A percentile compares a stretch with the other conserved stretches of the same genome.
These are phyloP conservation scores for Moesziomyces globuligerus DNA, from an alignment of 1,284 basidiomycete species.

Conservation along the genomic window DNA sequence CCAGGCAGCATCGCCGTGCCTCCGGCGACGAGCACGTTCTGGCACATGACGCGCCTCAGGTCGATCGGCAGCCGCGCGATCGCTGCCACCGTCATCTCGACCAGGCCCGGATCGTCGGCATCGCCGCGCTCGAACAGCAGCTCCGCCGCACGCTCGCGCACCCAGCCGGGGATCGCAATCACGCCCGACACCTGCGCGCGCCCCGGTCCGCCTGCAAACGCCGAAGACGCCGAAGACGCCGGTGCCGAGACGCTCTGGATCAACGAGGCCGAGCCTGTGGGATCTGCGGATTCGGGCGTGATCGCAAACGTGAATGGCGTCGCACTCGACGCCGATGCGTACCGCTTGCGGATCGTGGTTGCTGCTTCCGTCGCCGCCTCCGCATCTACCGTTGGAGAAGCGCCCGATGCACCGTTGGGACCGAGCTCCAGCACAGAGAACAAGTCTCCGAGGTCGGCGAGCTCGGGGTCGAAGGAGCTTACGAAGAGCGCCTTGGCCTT, in stretches of 20 bases:
- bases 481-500: constrained; percentile 58
- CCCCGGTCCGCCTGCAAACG: constrained; percentile 22
- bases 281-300: constrained; percentile 19
- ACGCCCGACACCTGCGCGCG: constrained; percentile 71
- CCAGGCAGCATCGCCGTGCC: constrained; percentile 91
- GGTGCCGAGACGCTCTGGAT: constrained; percentile 26
- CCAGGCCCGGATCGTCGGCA: constrained; percentile 74
- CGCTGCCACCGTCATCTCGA: constrained; percentile 79
- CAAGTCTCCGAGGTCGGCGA: constrained; percentile 15
- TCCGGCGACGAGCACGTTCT: constrained; percentile 83
- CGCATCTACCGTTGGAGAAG: neutral
- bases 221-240: constrained; percentile 6
- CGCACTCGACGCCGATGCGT: constrained; percentile 14
- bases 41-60: constrained; percentile 80
- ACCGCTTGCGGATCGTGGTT: constrained; percentile 9
- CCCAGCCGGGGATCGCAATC: constrained; percentile 90
- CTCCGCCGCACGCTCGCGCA: constrained; percentile 88
- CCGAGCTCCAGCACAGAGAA: constrained; percentile 21
- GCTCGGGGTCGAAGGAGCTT: constrained; percentile 15
- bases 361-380: neutral
- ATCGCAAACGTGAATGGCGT: constrained; percentile 37
- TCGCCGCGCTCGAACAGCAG: constrained; percentile 89
- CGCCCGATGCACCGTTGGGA: too few species aligned
- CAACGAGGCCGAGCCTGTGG: constrained; percentile 28
- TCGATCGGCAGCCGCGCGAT: constrained; percentile 77